Base-by-base conservation (phyloP, 805 yeast genomes). In the Dipodascopsis tothii region DNA sequence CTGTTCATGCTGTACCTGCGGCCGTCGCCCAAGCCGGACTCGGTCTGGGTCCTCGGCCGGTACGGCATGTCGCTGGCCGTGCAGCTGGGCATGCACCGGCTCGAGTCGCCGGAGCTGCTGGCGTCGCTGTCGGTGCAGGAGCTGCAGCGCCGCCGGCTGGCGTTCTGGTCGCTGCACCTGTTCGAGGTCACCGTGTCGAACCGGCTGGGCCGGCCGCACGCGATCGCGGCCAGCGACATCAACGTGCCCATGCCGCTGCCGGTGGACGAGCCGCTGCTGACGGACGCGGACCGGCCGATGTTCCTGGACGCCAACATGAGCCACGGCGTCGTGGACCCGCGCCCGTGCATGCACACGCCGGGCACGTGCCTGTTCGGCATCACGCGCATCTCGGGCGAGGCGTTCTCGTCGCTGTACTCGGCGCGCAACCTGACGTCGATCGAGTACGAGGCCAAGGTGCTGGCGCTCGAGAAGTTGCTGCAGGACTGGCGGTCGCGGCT, bases 71-170 rank as follows among this genome's bases (percentile, higher is more conserved):
- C 52, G n/a, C 9, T 45, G n/a, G 50, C 50, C 9, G 33, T 48
- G 18, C 49, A 45, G 22, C 41, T 48, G 11, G 50, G 50, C 28
- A 36, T 48, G 35, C 49, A 48, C 21, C 43, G 52, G 18, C 40
- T 41, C 4, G 40, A 42, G 20, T 6, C 33, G 3, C 48, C 42
- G 33, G 11, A 40, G 4, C 23, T 32, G 9, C 40, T 40, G n/a
- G 33, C 39, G 7, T 17, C 23, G 16, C 20, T 39, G 14, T 19
- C 45, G 7, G 21, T 39, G 7, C 41, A 40, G n/a, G 49, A 48
- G 21, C 22, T 30, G 16, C 50, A 48, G 33, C 19, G 45, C 4
- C 50, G 50, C 17, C 44, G 44, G 33, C 40, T 50, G 6, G 46
- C 41, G 20, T 48, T 48, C 39, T 48, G 50, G 46, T 33, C 39